Evolutionary conservation across 2,329 filamentous ascomycete species (phyloP).

Genomic region (Colletotrichum tamarilloi): DNA sequence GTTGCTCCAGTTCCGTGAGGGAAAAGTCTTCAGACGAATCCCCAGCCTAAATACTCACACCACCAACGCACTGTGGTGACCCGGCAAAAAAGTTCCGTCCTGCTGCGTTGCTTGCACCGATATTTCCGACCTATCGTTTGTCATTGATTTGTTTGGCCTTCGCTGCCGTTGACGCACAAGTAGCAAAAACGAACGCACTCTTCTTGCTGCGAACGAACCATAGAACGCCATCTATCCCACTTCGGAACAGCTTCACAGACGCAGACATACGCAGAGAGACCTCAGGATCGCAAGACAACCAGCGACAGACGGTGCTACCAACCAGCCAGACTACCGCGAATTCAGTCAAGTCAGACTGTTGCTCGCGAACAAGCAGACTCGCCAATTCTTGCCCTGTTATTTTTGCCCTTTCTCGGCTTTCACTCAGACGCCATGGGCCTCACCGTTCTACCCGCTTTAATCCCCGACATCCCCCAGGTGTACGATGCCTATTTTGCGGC

Average conservation of each 20-base stretch:
- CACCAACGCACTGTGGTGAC: conserved; percentile 4
- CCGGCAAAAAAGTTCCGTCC: conserved; percentile 13
- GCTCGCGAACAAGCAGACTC: background rate
- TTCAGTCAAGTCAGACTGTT: background rate
- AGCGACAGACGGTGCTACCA: too few relatives aligned
- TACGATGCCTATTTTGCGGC: conserved; percentile 61
- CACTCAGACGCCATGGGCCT: conserved; percentile 46
- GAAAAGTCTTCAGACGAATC: conserved; percentile 25
- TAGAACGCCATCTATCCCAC: background rate
- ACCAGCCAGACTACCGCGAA: background rate
- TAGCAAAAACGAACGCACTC: background rate
- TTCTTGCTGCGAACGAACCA: background rate
- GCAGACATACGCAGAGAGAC: background rate
- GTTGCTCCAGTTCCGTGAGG: background rate
- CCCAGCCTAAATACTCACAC: conserved; percentile 28
- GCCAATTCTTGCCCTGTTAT: background rate
- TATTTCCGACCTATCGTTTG: conserved; percentile 6
- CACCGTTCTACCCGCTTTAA: conserved; percentile 55
- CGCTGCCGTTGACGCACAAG: background rate
- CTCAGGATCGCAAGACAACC: too few relatives aligned
- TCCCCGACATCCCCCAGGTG: conserved; percentile 56
- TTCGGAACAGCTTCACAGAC: background rate
- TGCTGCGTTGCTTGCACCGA: conserved; percentile 2
- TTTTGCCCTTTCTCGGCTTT: conserved; percentile 4
- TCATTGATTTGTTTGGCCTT: background rate